Conservation (phyloP, 1,284 basidiomycete genomes). For the Porogramme epimiltina region DNA sequence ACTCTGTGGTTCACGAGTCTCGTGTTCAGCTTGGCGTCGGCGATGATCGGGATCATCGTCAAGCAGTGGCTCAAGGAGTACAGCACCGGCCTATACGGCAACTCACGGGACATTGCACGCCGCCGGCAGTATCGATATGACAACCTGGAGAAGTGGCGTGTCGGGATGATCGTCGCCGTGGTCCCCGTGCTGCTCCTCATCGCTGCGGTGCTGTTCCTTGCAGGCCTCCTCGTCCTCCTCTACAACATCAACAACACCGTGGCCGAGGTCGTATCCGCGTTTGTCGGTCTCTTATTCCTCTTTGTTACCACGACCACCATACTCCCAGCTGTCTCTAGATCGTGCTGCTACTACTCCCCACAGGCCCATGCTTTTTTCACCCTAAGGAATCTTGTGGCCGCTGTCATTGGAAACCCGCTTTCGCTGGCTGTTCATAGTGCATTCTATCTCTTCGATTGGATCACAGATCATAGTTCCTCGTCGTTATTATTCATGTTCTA, state of each 20-base stretch:
- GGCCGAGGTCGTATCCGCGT: neutral
- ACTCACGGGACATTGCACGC: slow-evolving; percentile 10
- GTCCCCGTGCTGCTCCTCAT: slow-evolving; percentile 12
- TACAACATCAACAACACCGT: neutral
- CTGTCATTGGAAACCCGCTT: too few relatives aligned
- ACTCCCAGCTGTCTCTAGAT: neutral
- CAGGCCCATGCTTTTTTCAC: neutral
- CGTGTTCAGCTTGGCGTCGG: too few relatives aligned
- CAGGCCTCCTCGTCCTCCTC: neutral
- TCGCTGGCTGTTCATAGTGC: too few relatives aligned
- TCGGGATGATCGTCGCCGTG: slow-evolving; percentile 9
- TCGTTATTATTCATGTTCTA: too few relatives aligned
- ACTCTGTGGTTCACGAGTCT: too few relatives aligned
- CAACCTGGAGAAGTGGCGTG: slow-evolving; percentile 10
- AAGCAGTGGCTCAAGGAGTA: slow-evolving; percentile 21
- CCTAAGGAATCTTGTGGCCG: too few relatives aligned
- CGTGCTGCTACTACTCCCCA: neutral
- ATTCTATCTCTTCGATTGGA: too few relatives aligned
- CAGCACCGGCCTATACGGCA: slow-evolving; percentile 6
- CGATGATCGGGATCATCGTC: too few relatives aligned
- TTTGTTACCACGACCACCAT: neutral
- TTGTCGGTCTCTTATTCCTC: neutral
- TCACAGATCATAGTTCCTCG: too few relatives aligned
- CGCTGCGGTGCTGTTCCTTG: neutral
- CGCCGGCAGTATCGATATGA: slow-evolving; percentile 16